phyloP scores from a whole-genome alignment of 768 basidiomycete genomes.

The Mycena leptocephala region DNA sequence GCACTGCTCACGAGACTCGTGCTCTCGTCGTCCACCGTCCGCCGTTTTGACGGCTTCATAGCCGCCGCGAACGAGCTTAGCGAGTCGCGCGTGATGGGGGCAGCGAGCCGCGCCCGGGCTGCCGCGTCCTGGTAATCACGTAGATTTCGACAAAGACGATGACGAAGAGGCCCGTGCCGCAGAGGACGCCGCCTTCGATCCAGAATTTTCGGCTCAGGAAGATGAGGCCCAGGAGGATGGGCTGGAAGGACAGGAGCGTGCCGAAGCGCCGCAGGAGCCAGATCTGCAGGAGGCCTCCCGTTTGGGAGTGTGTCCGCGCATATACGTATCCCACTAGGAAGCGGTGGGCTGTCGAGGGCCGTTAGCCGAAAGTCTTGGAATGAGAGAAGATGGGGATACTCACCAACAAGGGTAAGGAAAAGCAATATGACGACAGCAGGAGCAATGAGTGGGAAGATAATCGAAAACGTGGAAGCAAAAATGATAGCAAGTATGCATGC shows the following conservation, averaged over 20 bases:
- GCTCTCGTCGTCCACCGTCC: conserved; percentile 64
- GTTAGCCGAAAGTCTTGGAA: neutral
- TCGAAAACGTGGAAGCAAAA: conserved; percentile 80
- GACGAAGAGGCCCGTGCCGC: conserved; percentile 69
- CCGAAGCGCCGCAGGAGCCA: conserved; percentile 85
- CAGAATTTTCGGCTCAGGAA: conserved; percentile 78
- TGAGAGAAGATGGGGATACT: conserved; percentile 38
- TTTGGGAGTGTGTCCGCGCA: conserved; percentile 80
- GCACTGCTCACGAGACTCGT: conserved; percentile 64
- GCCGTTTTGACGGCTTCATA: conserved; percentile 56
- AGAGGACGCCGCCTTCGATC: conserved; percentile 79
- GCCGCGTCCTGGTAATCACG: conserved; percentile 64
- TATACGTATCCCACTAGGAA: conserved; percentile 87
- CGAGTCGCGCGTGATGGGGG: conserved; percentile 71
- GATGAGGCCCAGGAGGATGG: conserved; percentile 82
- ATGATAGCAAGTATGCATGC: conserved; percentile 79
- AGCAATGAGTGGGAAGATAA: conserved; percentile 85
- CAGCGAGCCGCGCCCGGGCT: conserved; percentile 66
- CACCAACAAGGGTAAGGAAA: conserved; percentile 78
- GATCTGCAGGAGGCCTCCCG: conserved; percentile 81
- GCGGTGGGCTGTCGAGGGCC: conserved; percentile 72
- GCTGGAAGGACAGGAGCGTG: conserved; percentile 81
- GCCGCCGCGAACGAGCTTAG: conserved; percentile 67
- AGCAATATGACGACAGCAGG: conserved; percentile 80
- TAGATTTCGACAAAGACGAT: conserved; percentile 76